phyloP scores from a whole-genome alignment of 2,329 filamentous ascomycete genomes.

The Fusarium continuum region DNA sequence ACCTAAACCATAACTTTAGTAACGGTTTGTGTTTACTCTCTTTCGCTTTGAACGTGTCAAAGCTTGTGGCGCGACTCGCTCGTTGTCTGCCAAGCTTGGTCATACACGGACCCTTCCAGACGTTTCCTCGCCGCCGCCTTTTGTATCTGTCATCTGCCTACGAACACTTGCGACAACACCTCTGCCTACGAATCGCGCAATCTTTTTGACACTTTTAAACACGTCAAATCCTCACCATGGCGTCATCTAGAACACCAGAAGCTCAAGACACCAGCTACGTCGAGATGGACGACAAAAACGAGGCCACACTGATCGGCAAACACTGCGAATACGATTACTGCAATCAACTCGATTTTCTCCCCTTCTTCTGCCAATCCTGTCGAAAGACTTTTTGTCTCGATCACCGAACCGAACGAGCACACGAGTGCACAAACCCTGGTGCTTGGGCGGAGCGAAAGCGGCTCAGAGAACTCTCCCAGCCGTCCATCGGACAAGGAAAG shows the following conservation, averaged over 20 bases:
- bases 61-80: slow-evolving; percentile 10
- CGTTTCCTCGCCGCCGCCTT: slow-evolving; percentile 44
- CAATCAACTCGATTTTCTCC: slow-evolving; percentile 94
- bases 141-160: slow-evolving; percentile 35
- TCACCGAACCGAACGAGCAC: slow-evolving; percentile 85
- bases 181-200: slow-evolving; percentile 40
- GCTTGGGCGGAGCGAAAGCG: slow-evolving; percentile 70
- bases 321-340: slow-evolving; percentile 94
- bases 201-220: slow-evolving; percentile 16
- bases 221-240: slow-evolving; percentile 54
- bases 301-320: slow-evolving; percentile 85
- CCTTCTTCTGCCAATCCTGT: slow-evolving; percentile 93
- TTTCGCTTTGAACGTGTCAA: not conserved
- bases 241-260: slow-evolving; percentile 57
- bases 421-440: slow-evolving; percentile 71
- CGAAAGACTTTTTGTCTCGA: slow-evolving; percentile 88
- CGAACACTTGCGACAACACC: slow-evolving; percentile 41
- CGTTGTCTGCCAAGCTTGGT: slow-evolving; percentile 40
- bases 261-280: slow-evolving; percentile 67
- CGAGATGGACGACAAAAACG: slow-evolving; percentile 74
- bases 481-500: slow-evolving; percentile 63
- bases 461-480: slow-evolving; percentile 61
- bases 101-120: slow-evolving; percentile 48
- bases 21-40: not conserved
- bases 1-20: not conserved